These are phyloP conservation scores for Striga hermonthica DNA, from an alignment of 305 asterid species.

Conservation along the genomic window DNA sequence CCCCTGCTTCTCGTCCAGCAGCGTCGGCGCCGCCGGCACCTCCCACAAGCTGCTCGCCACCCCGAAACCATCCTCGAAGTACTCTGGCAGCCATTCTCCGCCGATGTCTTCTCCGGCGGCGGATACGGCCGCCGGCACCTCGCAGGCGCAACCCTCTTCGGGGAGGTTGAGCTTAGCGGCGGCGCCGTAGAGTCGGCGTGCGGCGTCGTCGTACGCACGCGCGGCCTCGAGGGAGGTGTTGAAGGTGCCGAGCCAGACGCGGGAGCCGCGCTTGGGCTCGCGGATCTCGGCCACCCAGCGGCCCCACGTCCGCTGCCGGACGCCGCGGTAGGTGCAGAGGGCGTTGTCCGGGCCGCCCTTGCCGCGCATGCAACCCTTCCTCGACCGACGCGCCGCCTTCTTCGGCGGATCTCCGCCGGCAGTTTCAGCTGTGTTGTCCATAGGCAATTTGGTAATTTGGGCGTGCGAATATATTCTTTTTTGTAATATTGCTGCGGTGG, in stretches of 20 bases:
- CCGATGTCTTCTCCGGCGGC: conserved; percentile 7
- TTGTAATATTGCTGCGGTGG: too few relatives aligned
- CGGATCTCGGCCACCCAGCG: conserved; percentile 83
- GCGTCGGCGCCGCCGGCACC: conserved; percentile 56
- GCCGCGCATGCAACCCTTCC: conserved; percentile 81
- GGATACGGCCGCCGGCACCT: conserved; percentile 40
- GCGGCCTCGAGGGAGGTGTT: conserved; percentile 66
- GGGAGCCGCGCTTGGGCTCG: conserved; percentile 71
- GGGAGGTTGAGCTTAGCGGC: conserved; percentile 55
- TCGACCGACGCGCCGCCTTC: conserved; percentile 42
- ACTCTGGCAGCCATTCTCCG: not conserved
- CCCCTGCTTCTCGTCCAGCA: conserved; percentile 46
- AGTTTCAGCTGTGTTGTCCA: conserved; percentile 29
- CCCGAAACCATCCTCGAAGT: conserved; percentile 8
- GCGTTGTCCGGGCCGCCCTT: conserved; percentile 81
- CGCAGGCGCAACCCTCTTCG: not conserved
- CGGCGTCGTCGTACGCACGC: conserved; percentile 65
- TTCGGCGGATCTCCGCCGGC: conserved; percentile 19
- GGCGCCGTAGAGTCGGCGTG: conserved; percentile 48
- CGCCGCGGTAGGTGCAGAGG: conserved; percentile 66
- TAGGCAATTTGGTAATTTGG: not conserved
- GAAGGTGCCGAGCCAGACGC: conserved; percentile 80
- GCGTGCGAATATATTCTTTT: too few relatives aligned
- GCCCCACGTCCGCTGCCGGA: conserved; percentile 80
- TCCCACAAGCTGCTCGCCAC: conserved; percentile 52